Evolutionary conservation across 768 basidiomycete species (phyloP), one percentile per base, ranked within the genome.

Genomic region (Melanogaster broomeanus): DNA sequence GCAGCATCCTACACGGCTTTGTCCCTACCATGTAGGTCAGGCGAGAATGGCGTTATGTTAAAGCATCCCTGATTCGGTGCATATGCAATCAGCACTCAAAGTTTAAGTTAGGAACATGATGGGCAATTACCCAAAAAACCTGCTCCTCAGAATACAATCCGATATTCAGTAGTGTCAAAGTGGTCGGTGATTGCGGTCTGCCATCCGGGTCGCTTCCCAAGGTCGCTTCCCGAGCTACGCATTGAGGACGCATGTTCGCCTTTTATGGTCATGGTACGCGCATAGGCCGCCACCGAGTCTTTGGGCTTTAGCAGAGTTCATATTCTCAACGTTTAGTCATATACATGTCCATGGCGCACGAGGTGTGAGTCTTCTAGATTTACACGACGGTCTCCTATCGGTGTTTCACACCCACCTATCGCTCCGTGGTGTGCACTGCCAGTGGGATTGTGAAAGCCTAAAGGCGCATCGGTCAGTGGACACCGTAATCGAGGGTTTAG

Each of bases 191-290:
- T n/a, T n/a, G n/a, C n/a, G n/a, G n/a, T n/a, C n/a, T n/a, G n/a
- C n/a, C n/a, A n/a, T n/a, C n/a, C n/a, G n/a, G n/a, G n/a, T n/a
- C n/a, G n/a, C n/a, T n/a, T n/a, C n/a, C n/a, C n/a, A n/a, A 46
- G 55, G 57, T 61, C 55, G 58, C 58, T 62, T 66, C 56, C 54
- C 49, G 55, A 60, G 13, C 38, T 58, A 59, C 62, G 59, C 73
- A 61, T 73, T 73, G 56, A 40, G 45, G 55, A 60, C 63, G 67
- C 73, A 61, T 74, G 73, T 66, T 62, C 50, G 45, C 59, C 60
- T 51, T 63, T 69, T 67, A 61, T 54, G 64, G 67, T 57, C 54
- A 61, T 61, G 60, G n/a, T n/a, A n/a, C n/a, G 56, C 57, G 63
- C 50, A 44, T 48, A 45, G 52, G 39, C 39, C 45, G 44, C 50